Evolutionary conservation across 73 alveolate genomes (phyloP).

Genomic region (Symbiodinium pilosum): DNA sequence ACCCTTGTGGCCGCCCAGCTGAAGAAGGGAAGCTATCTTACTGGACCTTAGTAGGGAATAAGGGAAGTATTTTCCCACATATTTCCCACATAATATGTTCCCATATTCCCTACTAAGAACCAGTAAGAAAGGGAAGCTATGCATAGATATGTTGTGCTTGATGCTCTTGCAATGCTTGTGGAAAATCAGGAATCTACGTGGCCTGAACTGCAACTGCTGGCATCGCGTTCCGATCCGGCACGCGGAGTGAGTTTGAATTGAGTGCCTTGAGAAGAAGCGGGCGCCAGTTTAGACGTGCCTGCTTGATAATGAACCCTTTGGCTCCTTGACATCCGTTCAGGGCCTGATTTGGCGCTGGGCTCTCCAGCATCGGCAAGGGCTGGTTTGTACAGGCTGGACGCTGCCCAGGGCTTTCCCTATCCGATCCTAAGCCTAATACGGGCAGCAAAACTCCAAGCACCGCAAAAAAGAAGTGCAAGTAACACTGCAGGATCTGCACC

Average conservation of each 20-base stretch:
- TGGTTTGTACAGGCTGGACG: neutral
- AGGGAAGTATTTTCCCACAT: too few relatives aligned
- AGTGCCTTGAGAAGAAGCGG: neutral
- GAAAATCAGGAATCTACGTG: constrained; percentile 24
- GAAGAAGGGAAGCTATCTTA: neutral
- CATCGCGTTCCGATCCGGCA: constrained; percentile 53
- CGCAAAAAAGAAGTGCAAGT: too few relatives aligned
- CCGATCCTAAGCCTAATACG: too few relatives aligned
- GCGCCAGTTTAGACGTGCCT: neutral
- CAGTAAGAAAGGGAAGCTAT: too few relatives aligned
- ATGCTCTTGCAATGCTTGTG: neutral
- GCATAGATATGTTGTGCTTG: neutral
- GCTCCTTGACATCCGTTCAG: neutral
- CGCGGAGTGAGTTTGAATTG: constrained; percentile 29
- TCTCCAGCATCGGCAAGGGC: constrained; percentile 14
- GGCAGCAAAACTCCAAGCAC: too few relatives aligned
- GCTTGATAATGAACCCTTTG: neutral
- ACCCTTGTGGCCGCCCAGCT: constrained; percentile 10
- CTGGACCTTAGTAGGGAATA: too few relatives aligned
- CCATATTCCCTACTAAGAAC: too few relatives aligned
- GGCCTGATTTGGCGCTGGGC: neutral
- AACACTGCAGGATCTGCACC: too few relatives aligned
- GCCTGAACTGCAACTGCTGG: constrained; percentile 84
- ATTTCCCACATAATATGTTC: too few relatives aligned
- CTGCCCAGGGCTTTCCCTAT: too few relatives aligned